phyloP scores from a whole-genome alignment of 2,329 filamentous ascomycete species.

The Exophiala aquamarina region DNA sequence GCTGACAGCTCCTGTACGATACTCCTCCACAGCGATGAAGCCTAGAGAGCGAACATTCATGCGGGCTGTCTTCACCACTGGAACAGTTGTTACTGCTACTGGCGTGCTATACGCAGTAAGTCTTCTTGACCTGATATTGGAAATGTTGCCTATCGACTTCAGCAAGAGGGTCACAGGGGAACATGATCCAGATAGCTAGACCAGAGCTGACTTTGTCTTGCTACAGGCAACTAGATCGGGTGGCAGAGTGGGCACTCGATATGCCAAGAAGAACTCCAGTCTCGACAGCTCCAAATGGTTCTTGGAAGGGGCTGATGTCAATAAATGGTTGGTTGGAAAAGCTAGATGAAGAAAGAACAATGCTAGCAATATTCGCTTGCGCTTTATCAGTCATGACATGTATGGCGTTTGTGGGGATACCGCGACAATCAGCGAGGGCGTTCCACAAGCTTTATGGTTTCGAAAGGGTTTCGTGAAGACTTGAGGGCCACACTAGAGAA shows the following conservation, averaged over 20 bases:
- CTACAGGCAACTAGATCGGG: slow-evolving; percentile 21
- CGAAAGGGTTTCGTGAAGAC: too few species aligned
- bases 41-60: slow-evolving; percentile 14
- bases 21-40: slow-evolving; percentile 12
- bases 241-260: slow-evolving; percentile 18
- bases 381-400: too few species aligned
- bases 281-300: slow-evolving; percentile 25
- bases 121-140: slow-evolving; percentile 13
- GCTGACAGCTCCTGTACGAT: slow-evolving; percentile 18
- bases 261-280: slow-evolving; percentile 11
- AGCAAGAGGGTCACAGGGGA: slow-evolving; percentile 2
- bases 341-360: too few species aligned
- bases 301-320: slow-evolving; percentile 16
- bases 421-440: not conserved
- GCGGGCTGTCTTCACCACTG: slow-evolving; percentile 17
- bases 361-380: too few species aligned
- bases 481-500: too few species aligned
- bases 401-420: not conserved
- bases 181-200: too few species aligned
- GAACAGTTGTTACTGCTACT: slow-evolving; percentile 9
- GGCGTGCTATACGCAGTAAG: slow-evolving; percentile 24
- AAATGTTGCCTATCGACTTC: slow-evolving; percentile 20
- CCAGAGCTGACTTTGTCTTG: not conserved
- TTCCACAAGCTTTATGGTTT: not conserved
- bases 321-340: slow-evolving; percentile 7